A percentile compares a stretch with the other conserved stretches of the same genome.
Conservation (phyloP, 371 early-diverging fungal genomes). For the Lichtheimia ramosa region DNA sequence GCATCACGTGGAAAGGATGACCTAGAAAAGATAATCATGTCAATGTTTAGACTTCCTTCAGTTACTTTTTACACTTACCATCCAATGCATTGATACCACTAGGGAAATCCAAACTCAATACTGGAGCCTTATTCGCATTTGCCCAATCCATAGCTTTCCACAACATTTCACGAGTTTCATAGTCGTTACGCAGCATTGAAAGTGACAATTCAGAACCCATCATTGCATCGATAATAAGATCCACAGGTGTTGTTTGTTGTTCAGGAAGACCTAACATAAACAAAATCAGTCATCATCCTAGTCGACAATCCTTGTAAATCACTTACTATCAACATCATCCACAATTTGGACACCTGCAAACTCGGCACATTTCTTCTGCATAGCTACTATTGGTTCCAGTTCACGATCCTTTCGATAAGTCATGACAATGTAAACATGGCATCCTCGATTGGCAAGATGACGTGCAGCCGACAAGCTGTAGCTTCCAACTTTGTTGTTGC, state of each 20-base stretch:
- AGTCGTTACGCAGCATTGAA: conserved; percentile 50
- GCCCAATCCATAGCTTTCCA: conserved; percentile 76
- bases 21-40: conserved; percentile 10
- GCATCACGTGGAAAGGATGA: conserved; percentile 30
- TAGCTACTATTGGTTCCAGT: conserved; percentile 9
- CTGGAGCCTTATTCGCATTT: conserved; percentile 69
- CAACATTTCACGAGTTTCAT: conserved; percentile 45
- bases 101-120: conserved; percentile 73
- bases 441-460: conserved; percentile 79
- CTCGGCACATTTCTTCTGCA: conserved; percentile 29
- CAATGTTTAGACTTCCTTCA: background rate
- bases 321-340: conserved; percentile 29
- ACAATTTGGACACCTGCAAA: conserved; percentile 33
- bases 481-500: conserved; percentile 75
- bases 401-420: conserved; percentile 45
- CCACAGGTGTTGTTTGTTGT: conserved; percentile 62
- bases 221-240: conserved; percentile 78
- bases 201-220: conserved; percentile 63
- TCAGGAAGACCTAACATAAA: conserved; percentile 42
- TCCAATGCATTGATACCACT: conserved; percentile 66
- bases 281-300: background rate
- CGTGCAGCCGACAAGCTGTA: conserved; percentile 75
- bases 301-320: background rate
- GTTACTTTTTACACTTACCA: conserved; percentile 30
- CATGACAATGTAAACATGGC: conserved; percentile 63